These are phyloP conservation scores for Fusarium torreyae DNA, from an alignment of 2,329 filamentous ascomycete genomes.

Conservation along the genomic window DNA sequence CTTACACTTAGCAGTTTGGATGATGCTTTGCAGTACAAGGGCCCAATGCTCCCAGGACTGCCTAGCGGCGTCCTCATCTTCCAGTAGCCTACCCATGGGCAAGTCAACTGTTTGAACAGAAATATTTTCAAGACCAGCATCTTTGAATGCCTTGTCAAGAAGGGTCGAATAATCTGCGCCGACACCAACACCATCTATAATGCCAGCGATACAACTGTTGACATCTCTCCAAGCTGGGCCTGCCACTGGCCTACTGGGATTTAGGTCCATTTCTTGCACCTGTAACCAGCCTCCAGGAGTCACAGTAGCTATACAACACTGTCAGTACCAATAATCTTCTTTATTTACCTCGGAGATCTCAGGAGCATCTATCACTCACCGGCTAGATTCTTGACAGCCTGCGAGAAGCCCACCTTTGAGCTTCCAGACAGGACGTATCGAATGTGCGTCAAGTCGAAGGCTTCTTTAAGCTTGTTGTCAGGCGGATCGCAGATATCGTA, in stretches of 20 bases:
- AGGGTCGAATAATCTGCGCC: neutral
- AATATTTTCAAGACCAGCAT: neutral
- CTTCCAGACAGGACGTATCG: conserved; percentile 19
- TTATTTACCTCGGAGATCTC: accelerated
- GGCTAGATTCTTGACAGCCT: conserved; percentile 2
- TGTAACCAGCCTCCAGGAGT: conserved; percentile 26
- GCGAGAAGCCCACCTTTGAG: conserved; percentile 3
- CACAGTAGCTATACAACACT: neutral
- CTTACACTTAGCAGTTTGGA: no score
- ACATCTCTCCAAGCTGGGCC: conserved; percentile 20
- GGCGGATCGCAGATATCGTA: conserved; percentile 17
- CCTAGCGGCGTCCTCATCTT: neutral
- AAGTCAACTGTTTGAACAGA: conserved; percentile 1
- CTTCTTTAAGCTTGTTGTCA: accelerated
- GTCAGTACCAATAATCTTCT: neutral
- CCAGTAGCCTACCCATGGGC: conserved; percentile 20
- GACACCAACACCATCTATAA: conserved; percentile 27
- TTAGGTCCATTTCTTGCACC: conserved; percentile 29
- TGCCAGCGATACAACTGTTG: neutral
- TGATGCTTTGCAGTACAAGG: no score
- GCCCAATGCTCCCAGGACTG: no score
- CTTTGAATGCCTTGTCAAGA: neutral
- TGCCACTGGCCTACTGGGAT: neutral
- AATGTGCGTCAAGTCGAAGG: conserved; percentile 20
- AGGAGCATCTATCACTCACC: neutral